Percentiles rank a stretch among this genome's conserved stretches.
phyloP scores from a whole-genome alignment of 2,329 filamentous ascomycete genomes.

The Exophiala bonariae region DNA sequence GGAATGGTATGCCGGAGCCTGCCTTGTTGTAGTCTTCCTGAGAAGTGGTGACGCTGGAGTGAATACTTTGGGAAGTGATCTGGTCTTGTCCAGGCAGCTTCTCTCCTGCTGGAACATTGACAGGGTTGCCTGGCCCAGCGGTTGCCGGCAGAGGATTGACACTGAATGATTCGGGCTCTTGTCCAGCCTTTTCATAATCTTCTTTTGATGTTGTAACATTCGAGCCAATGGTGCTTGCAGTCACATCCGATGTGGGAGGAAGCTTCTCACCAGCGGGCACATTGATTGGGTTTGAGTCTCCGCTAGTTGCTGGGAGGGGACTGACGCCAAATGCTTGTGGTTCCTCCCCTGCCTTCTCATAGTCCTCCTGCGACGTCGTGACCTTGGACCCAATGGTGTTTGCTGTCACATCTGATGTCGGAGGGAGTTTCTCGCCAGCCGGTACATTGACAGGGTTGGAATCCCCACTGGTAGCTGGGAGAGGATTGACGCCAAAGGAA shows the following conservation, averaged over 20 bases:
- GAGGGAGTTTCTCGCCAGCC: constrained; percentile 76
- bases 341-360: constrained; percentile 13
- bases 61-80: constrained; percentile 69
- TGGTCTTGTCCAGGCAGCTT: constrained; percentile 65
- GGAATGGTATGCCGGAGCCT: constrained; percentile 45
- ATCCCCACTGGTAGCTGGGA: constrained; percentile 62
- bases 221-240: constrained; percentile 68
- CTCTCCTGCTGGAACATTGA: constrained; percentile 77
- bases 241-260: constrained; percentile 60
- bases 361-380: constrained; percentile 71
- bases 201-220: constrained; percentile 69
- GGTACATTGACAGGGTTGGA: constrained; percentile 16
- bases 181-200: constrained; percentile 43
- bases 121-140: constrained; percentile 69
- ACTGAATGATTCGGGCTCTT: constrained; percentile 27
- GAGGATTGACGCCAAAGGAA: constrained; percentile 44
- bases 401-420: constrained; percentile 55
- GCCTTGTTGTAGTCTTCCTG: constrained; percentile 84
- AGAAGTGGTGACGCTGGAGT: constrained; percentile 66
- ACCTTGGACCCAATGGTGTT: constrained; percentile 69
- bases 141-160: constrained; percentile 62
- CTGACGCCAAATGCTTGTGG: constrained; percentile 29
- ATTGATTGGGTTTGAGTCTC: constrained; percentile 36
- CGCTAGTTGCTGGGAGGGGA: constrained; percentile 63
- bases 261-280: constrained; percentile 69